Evolutionary conservation across 805 yeast genomes (phyloP).

Genomic region (Candida caryicola): DNA sequence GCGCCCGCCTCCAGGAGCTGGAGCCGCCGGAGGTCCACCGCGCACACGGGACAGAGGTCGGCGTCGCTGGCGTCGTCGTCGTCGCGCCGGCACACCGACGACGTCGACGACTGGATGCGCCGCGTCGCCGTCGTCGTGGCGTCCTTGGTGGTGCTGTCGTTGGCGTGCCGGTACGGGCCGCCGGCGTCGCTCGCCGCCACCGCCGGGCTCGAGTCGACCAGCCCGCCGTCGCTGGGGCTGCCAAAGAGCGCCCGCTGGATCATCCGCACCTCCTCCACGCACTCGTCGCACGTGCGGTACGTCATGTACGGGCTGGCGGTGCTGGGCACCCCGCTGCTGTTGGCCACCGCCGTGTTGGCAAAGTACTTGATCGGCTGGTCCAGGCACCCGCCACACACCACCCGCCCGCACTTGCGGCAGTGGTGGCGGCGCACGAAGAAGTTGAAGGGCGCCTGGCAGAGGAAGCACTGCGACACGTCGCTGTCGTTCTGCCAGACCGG

Average conservation of each 20-base stretch:
- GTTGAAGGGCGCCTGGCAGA: conserved; percentile 53
- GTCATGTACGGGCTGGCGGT: conserved; percentile 11
- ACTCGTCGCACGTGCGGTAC: conserved; percentile 73
- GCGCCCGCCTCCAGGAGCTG: conserved; percentile 16
- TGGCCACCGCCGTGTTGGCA: conserved; percentile 17
- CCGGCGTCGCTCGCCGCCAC: conserved; percentile 1
- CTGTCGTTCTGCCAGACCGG: conserved; percentile 75
- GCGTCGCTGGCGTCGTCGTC: conserved; percentile 29
- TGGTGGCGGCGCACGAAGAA: conserved; percentile 76
- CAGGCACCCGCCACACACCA: conserved; percentile 73
- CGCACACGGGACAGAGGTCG: conserved; percentile 43
- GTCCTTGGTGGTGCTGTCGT: conserved; percentile 20
- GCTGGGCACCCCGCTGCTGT: conserved; percentile 13
- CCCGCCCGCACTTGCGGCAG: conserved; percentile 77
- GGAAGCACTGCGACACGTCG: conserved; percentile 48
- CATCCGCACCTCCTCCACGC: conserved; percentile 52
- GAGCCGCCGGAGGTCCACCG: conserved; percentile 24
- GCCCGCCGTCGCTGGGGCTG: background rate
- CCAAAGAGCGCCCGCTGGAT: conserved; percentile 18
- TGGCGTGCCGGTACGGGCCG: conserved; percentile 8
- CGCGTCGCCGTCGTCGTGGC: conserved; percentile 17
- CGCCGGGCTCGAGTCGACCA: background rate
- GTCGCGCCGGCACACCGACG: conserved; percentile 13
- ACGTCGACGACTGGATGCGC: conserved; percentile 19
- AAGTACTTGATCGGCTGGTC: conserved; percentile 39